These are phyloP conservation scores for Penicillium occitanis DNA, from an alignment of 2,329 filamentous ascomycete genomes.

Conservation along the genomic window DNA sequence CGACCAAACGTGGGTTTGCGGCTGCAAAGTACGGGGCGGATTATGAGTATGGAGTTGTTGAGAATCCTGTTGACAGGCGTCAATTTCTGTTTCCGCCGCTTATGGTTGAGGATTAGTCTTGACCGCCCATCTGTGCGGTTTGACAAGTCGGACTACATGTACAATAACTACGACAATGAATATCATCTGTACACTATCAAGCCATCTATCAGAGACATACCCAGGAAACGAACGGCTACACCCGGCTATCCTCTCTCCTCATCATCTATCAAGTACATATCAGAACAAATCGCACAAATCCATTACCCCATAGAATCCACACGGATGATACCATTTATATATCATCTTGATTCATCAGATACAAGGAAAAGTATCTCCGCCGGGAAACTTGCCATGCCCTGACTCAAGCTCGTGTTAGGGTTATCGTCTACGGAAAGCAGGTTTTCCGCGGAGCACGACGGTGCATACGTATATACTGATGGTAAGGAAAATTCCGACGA, in stretches of 20 bases:
- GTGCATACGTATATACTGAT: not conserved
- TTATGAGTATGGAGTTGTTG: slow-evolving; percentile 54
- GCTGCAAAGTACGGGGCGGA: slow-evolving; percentile 66
- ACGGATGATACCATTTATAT: slow-evolving; percentile 7
- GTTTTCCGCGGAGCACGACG: slow-evolving; percentile 3
- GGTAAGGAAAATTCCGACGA: not conserved
- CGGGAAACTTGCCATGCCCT: not conserved
- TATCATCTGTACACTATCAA: not conserved
- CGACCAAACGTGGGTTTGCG: slow-evolving; percentile 60
- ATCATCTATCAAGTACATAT: not conserved
- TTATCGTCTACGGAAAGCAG: not conserved
- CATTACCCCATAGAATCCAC: slow-evolving; percentile 23
- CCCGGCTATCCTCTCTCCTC: slow-evolving; percentile 6
- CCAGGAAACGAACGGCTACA: slow-evolving; percentile 15
- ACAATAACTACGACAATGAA: not conserved
- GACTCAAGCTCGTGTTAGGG: not conserved
- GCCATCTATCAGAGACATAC: not conserved
- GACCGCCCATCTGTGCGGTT: not conserved
- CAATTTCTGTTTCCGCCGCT: slow-evolving; percentile 54
- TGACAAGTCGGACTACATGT: not conserved
- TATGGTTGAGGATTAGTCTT: slow-evolving; percentile 37
- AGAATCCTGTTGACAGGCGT: slow-evolving; percentile 39
- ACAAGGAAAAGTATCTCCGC: not conserved
- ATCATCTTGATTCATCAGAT: not conserved
- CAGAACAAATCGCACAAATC: slow-evolving; percentile 7